A percentile compares a stretch with the other conserved stretches of the same genome.
Evolutionary conservation across 2,329 filamentous ascomycete species (phyloP).

Genomic region (Apiospora pterosperma): DNA sequence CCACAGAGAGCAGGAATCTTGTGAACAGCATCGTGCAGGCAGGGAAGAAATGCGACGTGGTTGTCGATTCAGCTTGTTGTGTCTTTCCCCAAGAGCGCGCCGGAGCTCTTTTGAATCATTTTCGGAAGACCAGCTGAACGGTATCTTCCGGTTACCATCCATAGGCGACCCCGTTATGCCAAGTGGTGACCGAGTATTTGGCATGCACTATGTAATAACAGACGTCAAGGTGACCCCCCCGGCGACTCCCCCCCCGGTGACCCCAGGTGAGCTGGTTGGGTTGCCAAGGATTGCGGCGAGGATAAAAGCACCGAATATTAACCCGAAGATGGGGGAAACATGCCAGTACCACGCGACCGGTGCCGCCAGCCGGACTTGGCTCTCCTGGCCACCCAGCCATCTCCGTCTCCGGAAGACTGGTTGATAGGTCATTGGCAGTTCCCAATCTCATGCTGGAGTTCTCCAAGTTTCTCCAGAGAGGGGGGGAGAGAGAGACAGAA

Average conservation of each 20-base stretch:
- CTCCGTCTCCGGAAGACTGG: no score
- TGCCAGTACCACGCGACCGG: background rate
- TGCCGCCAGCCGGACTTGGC: background rate
- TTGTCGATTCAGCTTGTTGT: background rate
- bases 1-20: background rate
- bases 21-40: background rate
- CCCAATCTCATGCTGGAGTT: background rate
- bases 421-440: background rate
- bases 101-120: background rate
- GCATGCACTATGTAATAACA: background rate
- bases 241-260: no score
- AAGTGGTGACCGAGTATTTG: background rate
- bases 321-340: background rate
- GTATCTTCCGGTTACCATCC: background rate
- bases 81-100: background rate
- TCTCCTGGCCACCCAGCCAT: background rate
- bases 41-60: background rate
- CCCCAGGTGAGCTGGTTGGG: background rate
- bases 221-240: conserved; percentile 3
- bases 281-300: background rate
- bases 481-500: no score
- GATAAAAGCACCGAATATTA: background rate
- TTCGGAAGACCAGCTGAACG: background rate
- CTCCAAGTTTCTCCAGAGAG: background rate
- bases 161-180: background rate